phyloP scores from a whole-genome alignment of 2,329 filamentous ascomycete genomes.

The Lasiodiplodia hormozganensis region DNA sequence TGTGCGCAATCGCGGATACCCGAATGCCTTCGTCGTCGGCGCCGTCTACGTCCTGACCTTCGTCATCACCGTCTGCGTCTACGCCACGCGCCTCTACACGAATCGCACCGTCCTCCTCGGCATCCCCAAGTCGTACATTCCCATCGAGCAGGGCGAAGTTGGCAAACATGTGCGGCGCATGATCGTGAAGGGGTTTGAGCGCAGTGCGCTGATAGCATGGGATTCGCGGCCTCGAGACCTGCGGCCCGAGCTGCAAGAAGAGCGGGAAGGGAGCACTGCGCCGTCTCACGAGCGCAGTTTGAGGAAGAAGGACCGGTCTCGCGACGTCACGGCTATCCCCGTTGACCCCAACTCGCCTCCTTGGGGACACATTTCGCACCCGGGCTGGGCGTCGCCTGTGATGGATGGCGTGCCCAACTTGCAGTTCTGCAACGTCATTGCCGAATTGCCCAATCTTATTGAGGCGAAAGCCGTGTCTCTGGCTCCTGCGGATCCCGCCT shows the following conservation, averaged over 20 bases:
- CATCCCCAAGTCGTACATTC: slow-evolving; percentile 87
- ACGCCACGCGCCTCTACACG: slow-evolving; percentile 83
- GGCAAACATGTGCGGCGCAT: slow-evolving; percentile 75
- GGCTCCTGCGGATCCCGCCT: slow-evolving; percentile 65
- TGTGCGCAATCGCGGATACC: slow-evolving; percentile 68
- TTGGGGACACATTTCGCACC: slow-evolving; percentile 87
- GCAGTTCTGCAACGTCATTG: slow-evolving; percentile 82
- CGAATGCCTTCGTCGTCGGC: slow-evolving; percentile 83
- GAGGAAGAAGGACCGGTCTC: slow-evolving; percentile 42
- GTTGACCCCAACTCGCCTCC: slow-evolving; percentile 58
- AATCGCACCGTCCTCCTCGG: slow-evolving; percentile 78
- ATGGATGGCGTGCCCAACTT: slow-evolving; percentile 77
- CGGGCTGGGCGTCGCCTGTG: slow-evolving; percentile 85
- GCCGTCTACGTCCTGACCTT: slow-evolving; percentile 77
- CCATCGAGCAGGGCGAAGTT: slow-evolving; percentile 84
- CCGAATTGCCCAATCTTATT: slow-evolving; percentile 85
- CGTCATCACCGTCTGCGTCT: slow-evolving; percentile 75
- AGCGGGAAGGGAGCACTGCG: slow-evolving; percentile 34
- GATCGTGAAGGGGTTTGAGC: slow-evolving; percentile 73
- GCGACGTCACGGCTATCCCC: slow-evolving; percentile 44
- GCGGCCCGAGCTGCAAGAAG: slow-evolving; percentile 47
- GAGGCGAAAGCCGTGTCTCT: slow-evolving; percentile 93
- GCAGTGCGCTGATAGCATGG: slow-evolving; percentile 83
- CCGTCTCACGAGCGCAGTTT: slow-evolving; percentile 39
- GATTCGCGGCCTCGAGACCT: slow-evolving; percentile 73